Conservation (phyloP, 2,329 filamentous ascomycete genomes). For the Trichophyton schoenleinii region DNA sequence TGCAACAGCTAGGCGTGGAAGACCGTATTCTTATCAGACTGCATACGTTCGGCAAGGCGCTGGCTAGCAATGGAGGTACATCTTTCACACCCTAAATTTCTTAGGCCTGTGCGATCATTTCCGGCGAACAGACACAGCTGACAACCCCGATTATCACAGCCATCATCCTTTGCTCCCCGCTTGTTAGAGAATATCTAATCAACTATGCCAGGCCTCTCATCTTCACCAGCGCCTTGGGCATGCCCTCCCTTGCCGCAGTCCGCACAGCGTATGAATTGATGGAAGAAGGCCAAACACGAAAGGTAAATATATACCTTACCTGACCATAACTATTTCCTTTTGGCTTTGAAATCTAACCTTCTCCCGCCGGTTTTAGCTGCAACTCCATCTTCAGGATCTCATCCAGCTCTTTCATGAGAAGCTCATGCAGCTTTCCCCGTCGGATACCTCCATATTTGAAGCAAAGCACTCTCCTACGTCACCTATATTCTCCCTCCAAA, state of each 20-base stretch:
- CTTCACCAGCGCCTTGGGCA: slow-evolving; percentile 58
- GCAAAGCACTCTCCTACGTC: slow-evolving; percentile 39
- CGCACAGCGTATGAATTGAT: slow-evolving; percentile 47
- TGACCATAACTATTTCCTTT: background rate
- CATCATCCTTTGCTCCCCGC: slow-evolving; percentile 49
- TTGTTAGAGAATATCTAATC: slow-evolving; percentile 52
- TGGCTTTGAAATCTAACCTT: slow-evolving; percentile 9
- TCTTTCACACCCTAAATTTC: slow-evolving; percentile 14
- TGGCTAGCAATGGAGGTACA: slow-evolving; percentile 55
- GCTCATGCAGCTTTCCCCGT: slow-evolving; percentile 29
- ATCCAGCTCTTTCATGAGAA: slow-evolving; percentile 35
- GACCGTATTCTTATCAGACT: slow-evolving; percentile 38
- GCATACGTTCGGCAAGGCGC: slow-evolving; percentile 44
- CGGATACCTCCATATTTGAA: slow-evolving; percentile 23
- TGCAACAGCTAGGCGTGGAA: slow-evolving; percentile 39
- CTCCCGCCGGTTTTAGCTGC: slow-evolving; percentile 20
- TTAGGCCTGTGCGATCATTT: too few species aligned
- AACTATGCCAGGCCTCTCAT: slow-evolving; percentile 67
- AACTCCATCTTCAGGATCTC: slow-evolving; percentile 36
- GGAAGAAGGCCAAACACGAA: slow-evolving; percentile 36
- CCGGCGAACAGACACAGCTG: slow-evolving; percentile 8
- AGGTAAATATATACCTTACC: slow-evolving; percentile 21
- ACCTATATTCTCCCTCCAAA: slow-evolving; percentile 54
- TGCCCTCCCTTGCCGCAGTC: slow-evolving; percentile 48
- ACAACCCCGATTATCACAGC: slow-evolving; percentile 27